Conservation (phyloP, 1,284 basidiomycete genomes). For the Golubevia pallescens region DNA sequence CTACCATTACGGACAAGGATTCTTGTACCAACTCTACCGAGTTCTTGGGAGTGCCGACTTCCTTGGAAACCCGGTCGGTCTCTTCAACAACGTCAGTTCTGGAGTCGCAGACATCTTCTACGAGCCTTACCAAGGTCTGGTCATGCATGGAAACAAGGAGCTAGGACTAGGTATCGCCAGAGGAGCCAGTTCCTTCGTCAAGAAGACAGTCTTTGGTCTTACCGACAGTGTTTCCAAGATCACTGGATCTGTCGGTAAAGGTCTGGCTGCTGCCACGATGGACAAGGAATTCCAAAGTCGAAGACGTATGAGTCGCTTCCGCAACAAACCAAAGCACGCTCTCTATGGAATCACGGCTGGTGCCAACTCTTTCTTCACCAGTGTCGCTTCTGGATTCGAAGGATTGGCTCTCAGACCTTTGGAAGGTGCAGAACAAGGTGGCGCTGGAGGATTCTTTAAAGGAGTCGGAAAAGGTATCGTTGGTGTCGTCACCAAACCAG, state of each 20-base stretch:
- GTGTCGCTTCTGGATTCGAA: constrained; percentile 92
- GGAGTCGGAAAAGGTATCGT: constrained; percentile 96
- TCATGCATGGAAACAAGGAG: constrained; percentile 96
- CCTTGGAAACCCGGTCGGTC: constrained; percentile 80
- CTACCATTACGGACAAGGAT: constrained; percentile 93
- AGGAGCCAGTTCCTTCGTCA: constrained; percentile 90
- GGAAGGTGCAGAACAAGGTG: constrained; percentile 92
- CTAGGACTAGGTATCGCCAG: constrained; percentile 96
- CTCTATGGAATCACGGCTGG: constrained; percentile 92
- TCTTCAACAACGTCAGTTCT: constrained; percentile 98
- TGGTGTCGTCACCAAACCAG: constrained; percentile 93
- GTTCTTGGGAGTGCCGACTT: constrained; percentile 97
- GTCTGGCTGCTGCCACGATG: constrained; percentile 92
- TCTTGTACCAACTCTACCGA: constrained; percentile 91
- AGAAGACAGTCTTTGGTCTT: constrained; percentile 97
- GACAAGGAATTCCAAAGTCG: constrained; percentile 93
- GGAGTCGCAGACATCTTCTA: constrained; percentile 99
- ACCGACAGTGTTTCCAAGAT: constrained; percentile 96
- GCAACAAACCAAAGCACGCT: constrained; percentile 94
- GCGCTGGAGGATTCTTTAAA: constrained; percentile 95
- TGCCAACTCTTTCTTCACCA: constrained; percentile 89
- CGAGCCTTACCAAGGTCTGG: constrained; percentile 95
- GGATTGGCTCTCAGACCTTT: constrained; percentile 90
- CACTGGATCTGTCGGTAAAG: constrained; percentile 96
- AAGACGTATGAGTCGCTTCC: constrained; percentile 82